These are phyloP conservation scores for Sclerotinia sclerotiorum DNA, from an alignment of 2,329 filamentous ascomycete genomes.

Conservation along the genomic window DNA sequence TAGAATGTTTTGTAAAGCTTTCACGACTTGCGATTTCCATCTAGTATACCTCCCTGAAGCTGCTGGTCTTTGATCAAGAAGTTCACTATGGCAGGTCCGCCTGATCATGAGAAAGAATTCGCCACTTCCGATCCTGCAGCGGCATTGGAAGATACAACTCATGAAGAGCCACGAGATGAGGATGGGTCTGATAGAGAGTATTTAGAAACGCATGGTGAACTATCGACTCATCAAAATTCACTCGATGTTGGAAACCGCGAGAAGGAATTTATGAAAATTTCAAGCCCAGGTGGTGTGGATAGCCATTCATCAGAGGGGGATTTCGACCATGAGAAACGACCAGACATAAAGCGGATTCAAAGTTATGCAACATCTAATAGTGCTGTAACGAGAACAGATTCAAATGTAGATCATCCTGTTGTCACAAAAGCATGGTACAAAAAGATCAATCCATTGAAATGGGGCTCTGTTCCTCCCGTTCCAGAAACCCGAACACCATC, in stretches of 20 bases:
- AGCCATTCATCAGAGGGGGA: conserved; percentile 28
- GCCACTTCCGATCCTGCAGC: conserved; percentile 11
- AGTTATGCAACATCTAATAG: conserved; percentile 57
- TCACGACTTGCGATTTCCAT: neutral
- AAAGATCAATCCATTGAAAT: conserved; percentile 60
- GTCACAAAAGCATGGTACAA: conserved; percentile 59
- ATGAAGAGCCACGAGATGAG: conserved; percentile 19
- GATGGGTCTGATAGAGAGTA: conserved; percentile 22
- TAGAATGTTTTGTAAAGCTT: neutral
- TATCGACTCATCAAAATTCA: conserved; percentile 16
- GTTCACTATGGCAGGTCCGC: conserved; percentile 15
- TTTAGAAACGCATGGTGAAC: conserved; percentile 13
- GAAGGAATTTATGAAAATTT: conserved; percentile 36
- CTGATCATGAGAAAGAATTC: conserved; percentile 21
- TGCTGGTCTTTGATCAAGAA: neutral
- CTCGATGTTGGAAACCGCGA: conserved; percentile 25
- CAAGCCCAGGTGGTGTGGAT: conserved; percentile 26
- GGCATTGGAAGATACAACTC: conserved; percentile 9
- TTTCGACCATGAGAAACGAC: conserved; percentile 32
- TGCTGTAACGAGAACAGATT: conserved; percentile 46
- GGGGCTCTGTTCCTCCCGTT: conserved; percentile 56
- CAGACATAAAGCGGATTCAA: conserved; percentile 46
- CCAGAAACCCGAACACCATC: conserved; percentile 56
- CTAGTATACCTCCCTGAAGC: neutral
- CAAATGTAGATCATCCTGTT: conserved; percentile 35